These are phyloP conservation scores for Penicillium arizonense DNA, from an alignment of 495 filamentous ascomycete genomes.

Conservation along the genomic window DNA sequence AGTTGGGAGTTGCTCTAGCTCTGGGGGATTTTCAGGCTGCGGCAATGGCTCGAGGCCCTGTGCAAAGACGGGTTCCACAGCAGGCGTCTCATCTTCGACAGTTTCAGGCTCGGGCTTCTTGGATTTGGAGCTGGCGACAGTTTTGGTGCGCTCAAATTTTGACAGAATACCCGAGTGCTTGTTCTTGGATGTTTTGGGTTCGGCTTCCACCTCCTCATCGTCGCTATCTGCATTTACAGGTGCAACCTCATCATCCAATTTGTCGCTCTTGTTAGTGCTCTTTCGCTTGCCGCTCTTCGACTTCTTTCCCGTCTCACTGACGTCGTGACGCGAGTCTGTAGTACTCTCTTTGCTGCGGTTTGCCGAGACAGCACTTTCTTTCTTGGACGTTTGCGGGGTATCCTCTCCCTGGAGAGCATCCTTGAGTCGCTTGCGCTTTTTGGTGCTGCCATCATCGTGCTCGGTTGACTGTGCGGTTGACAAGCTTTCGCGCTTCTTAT, in stretches of 20 bases:
- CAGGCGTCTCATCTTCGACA: conserved; percentile 17
- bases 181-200: conserved; percentile 19
- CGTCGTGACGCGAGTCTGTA: conserved; percentile 18
- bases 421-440: conserved; percentile 25
- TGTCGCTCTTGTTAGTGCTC: conserved; percentile 13
- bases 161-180: conserved; percentile 44
- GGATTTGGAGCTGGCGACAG: conserved; percentile 27
- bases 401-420: conserved; percentile 11
- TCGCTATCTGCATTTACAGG: conserved; percentile 13
- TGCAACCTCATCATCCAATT: conserved; percentile 16
- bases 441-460: conserved; percentile 14
- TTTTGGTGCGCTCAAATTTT: conserved; percentile 46
- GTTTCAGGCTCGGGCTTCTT: conserved; percentile 23
- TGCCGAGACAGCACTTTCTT: conserved; percentile 32
- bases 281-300: conserved; percentile 29
- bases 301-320: conserved; percentile 25
- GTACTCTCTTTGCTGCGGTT: conserved; percentile 19
- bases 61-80: conserved; percentile 44
- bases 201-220: conserved; percentile 8
- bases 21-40: conserved; percentile 63
- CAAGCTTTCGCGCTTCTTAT: conserved; percentile 32
- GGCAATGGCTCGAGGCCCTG: conserved; percentile 75
- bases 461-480: conserved; percentile 7
- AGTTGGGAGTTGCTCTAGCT: conserved; percentile 45
- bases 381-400: conserved; percentile 21